Base-by-base conservation (phyloP, 2,329 filamentous ascomycete species). In the Basipetospora chlamydospora region DNA sequence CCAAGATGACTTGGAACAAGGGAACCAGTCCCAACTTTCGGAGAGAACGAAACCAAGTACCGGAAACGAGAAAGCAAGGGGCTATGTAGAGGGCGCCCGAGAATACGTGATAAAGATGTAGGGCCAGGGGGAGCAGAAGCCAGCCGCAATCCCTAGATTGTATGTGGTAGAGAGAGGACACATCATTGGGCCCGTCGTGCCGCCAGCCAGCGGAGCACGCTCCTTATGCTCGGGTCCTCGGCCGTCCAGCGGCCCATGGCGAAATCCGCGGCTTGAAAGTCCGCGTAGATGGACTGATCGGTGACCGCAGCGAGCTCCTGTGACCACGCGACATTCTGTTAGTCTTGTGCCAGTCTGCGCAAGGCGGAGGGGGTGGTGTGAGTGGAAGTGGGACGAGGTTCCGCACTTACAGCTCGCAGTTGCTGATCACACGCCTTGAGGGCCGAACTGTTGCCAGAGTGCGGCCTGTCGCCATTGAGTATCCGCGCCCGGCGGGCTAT, bases 231-330 rank as follows among this genome's bases (percentile, higher is more conserved):
- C 3, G 73, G 73, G 48, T 78, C 73, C 48, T 78, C 73, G 43
- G 57, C 62, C 46, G 65, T 73, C 73, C 73, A 79, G 56, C 72
- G 70, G 48, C 70, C 69, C 54, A 69, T 63, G 38, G 53, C 49
- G 18, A 64, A 54, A 48, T 78, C 73, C 15, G 64, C 64, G 25
- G 56, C 50, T 42, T 65, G 62, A 38, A 77, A 60, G 40, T 74
- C 61, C 32, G 56, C 51, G 51, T 77, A 77, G 41, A 78, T 61
- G 25, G 54, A 49, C 37, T 77, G 70, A 51, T 79, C 73, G 28
- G 65, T 73, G 44, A 77, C 66, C 26, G 58, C 58, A 22, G 64
- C 57, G 31, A 78, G 59, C 47, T 77, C 73, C 74, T 73, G 28
- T 5, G 22, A 6, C 6, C 22, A n/a, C 22, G 6, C 22, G 11